These are phyloP conservation scores for Colletotrichum sp. DNA, from an alignment of 2,329 filamentous ascomycete genomes.

Conservation along the genomic window DNA sequence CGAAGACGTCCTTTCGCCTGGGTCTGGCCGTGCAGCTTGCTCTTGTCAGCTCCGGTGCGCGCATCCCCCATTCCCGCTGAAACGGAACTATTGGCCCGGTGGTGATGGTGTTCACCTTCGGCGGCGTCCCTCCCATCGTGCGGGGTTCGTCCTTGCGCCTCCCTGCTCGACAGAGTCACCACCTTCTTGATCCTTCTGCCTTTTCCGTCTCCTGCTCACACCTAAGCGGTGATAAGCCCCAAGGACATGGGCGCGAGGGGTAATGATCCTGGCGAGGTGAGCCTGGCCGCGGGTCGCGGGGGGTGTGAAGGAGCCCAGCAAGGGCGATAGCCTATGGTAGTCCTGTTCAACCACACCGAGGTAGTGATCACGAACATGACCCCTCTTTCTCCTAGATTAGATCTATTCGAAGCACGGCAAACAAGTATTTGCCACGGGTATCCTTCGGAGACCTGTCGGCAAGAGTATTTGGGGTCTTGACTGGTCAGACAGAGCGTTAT, in stretches of 20 bases:
- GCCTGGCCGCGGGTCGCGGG: neutral
- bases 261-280: neutral
- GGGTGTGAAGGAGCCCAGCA: neutral
- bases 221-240: neutral
- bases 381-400: neutral
- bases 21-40: neutral
- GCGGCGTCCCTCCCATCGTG: neutral
- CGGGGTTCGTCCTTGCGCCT: slow-evolving; percentile 1
- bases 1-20: neutral
- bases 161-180: neutral
- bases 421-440: neutral
- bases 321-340: neutral
- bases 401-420: neutral
- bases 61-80: neutral
- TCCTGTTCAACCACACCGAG: neutral
- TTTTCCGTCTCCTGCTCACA: neutral
- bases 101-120: neutral
- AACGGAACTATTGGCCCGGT: slow-evolving; percentile 15
- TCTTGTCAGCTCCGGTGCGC: neutral
- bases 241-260: neutral
- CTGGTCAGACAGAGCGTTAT: neutral
- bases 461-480: neutral
- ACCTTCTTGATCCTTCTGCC: neutral
- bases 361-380: slow-evolving; percentile 2
- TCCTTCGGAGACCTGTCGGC: slow-evolving; percentile 19